Evolutionary conservation across 2,329 filamentous ascomycete species (phyloP).

Genomic region (Scleromitrula shiraiana): DNA sequence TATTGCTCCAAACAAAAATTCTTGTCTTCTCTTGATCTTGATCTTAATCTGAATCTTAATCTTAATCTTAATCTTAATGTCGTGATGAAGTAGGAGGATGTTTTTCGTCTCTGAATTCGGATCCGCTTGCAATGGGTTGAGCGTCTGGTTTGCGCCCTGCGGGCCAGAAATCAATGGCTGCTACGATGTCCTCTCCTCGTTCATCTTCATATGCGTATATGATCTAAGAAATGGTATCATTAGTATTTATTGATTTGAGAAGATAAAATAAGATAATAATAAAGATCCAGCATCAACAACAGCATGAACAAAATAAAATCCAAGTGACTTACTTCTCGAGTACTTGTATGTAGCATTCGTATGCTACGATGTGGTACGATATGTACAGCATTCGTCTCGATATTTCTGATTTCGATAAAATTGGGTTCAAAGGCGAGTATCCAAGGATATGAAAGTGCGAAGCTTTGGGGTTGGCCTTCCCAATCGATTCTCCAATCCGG

Average conservation of each 20-base stretch:
- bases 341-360: slow-evolving; percentile 93
- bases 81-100: slow-evolving; percentile 22
- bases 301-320: no score
- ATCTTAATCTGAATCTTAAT: no score
- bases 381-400: slow-evolving; percentile 89
- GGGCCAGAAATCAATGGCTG: slow-evolving; percentile 89
- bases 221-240: slow-evolving; percentile 52
- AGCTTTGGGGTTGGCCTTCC: slow-evolving; percentile 88
- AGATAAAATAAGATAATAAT: no score
- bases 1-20: no score
- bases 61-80: no score
- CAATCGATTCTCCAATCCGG: slow-evolving; percentile 97
- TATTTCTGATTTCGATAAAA: slow-evolving; percentile 93
- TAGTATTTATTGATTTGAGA: slow-evolving; percentile 19
- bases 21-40: no score
- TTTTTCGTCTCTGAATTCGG: slow-evolving; percentile 15
- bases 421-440: slow-evolving; percentile 95
- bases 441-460: slow-evolving; percentile 93
- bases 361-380: slow-evolving; percentile 96
- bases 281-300: no score
- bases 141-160: slow-evolving; percentile 27
- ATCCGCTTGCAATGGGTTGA: slow-evolving; percentile 13
- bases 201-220: slow-evolving; percentile 97
- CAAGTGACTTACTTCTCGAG: slow-evolving; percentile 69
- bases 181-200: slow-evolving; percentile 83